Conservation (phyloP, 1,284 basidiomycete genomes). For the Ceratobasidium sp. region DNA sequence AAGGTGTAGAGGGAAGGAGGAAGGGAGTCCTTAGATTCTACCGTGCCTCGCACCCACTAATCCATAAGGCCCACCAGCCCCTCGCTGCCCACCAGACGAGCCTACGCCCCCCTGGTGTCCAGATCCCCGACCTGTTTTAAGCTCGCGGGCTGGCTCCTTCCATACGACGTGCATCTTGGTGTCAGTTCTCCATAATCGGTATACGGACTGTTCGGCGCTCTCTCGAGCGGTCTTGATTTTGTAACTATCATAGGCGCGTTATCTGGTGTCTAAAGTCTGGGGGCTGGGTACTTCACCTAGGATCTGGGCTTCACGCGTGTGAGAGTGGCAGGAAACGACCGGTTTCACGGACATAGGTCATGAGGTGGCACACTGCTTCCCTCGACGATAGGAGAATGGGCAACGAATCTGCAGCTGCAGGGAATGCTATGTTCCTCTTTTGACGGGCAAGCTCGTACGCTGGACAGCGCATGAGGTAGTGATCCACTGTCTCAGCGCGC, state of each 20-base stretch:
- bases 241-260: neutral
- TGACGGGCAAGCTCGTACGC: neutral
- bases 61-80: neutral
- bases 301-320: neutral
- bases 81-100: neutral
- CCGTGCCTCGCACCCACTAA: neutral
- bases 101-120: too few species aligned
- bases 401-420: neutral
- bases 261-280: neutral
- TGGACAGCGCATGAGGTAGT: conserved; percentile 11
- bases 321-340: neutral
- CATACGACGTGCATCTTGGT: too few species aligned
- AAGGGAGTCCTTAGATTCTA: neutral
- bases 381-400: neutral
- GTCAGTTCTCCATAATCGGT: too few species aligned
- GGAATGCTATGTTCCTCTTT: neutral
- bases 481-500: neutral
- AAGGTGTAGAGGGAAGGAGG: too few species aligned
- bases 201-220: conserved; percentile 1
- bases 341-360: neutral
- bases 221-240: neutral
- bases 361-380: neutral
- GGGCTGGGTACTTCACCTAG: neutral
- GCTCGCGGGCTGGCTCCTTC: too few species aligned
- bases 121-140: too few species aligned